Conservation (phyloP, 345 rosid genomes). For the Populus euphratica region DNA sequence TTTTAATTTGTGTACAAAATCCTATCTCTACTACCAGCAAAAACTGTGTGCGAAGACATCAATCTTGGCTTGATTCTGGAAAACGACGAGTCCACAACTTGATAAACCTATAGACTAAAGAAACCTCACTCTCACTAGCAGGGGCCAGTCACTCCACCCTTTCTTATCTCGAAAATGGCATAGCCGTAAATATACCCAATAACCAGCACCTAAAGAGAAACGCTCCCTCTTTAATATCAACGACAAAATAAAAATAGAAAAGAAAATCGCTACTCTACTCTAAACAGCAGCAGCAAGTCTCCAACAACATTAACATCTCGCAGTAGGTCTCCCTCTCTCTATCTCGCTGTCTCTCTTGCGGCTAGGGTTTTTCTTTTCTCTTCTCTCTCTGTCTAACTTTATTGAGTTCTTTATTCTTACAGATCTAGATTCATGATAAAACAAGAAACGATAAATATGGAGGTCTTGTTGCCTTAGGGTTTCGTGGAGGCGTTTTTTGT, state of each 20-base stretch:
- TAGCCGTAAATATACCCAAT: conserved; percentile 13
- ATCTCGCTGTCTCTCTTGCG: conserved; percentile 19
- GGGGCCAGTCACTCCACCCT: not conserved
- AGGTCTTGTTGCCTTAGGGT: conserved; percentile 1
- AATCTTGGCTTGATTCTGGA: not conserved
- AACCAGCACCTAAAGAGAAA: not conserved
- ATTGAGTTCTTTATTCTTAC: not conserved
- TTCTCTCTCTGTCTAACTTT: not conserved
- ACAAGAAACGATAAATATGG: not conserved
- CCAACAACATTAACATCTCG: not conserved
- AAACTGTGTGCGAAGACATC: not conserved
- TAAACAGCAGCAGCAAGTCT: not conserved
- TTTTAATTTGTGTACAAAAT: too few species aligned
- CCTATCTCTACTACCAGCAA: too few species aligned
- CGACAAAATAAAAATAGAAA: too few species aligned
- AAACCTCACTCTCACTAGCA: not conserved
- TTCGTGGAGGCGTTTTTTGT: not conserved
- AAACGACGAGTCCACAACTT: not conserved
- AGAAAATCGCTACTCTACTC: too few species aligned
- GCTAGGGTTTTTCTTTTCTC: conserved; percentile 36
- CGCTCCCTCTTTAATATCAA: too few species aligned
- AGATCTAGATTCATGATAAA: conserved; percentile 4
- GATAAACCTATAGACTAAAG: not conserved
- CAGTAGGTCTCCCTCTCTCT: conserved; percentile 20
- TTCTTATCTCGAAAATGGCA: not conserved